Base-by-base conservation (phyloP, 371 early-diverging fungal genomes). In the Batkoa obscura region DNA sequence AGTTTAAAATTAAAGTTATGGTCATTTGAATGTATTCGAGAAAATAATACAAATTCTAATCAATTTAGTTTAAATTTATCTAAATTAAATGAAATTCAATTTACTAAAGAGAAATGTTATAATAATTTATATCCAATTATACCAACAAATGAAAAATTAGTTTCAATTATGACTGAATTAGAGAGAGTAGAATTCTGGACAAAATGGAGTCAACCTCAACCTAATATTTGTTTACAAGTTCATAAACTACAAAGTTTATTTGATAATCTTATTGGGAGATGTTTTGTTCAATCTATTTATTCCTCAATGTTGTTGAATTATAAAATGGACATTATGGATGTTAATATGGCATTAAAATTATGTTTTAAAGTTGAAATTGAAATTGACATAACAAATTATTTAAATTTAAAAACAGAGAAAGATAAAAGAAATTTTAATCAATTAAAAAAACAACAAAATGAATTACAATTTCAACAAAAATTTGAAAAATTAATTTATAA, bases 1-100 rank as follows among this genome's bases (percentile, higher is more conserved):
- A n/a, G n/a, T n/a, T 12, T 39, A 30, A 53, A 6, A 2, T 30
- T 55, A 31, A 33, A 46, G 13, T 34, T 55, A 5, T 47, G 43
- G 56, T 31, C 43, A 1, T 55, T 33, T 55, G 56, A 55, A 35
- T 41, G 42, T 36, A 55, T 55, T 34, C 42, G 56, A 30, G 56
- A 55, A 45, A 36, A 55, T 35, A 3, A 37, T 1, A 6, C 23
- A 35, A 17, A 47, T 35, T 13, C 13, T 35, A 17, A n/a, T 8
- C 45, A 23, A 12, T 30, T 45, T 8, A 55, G 31, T 46, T 41
- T 47, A 35, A 36, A 43, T 35, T 33, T 31, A 2, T 30, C 12
- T 2, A 30, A 55, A 5, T 36, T 55, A 3, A 17, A 10, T 2
- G 34, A 47, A 5, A 12, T 55, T 1, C 23, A 42, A 1, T 46